A percentile compares a stretch with the other conserved stretches of the same genome.
Evolutionary conservation across 1,284 basidiomycete genomes (phyloP).

Genomic region (Ustilago bromivora): DNA sequence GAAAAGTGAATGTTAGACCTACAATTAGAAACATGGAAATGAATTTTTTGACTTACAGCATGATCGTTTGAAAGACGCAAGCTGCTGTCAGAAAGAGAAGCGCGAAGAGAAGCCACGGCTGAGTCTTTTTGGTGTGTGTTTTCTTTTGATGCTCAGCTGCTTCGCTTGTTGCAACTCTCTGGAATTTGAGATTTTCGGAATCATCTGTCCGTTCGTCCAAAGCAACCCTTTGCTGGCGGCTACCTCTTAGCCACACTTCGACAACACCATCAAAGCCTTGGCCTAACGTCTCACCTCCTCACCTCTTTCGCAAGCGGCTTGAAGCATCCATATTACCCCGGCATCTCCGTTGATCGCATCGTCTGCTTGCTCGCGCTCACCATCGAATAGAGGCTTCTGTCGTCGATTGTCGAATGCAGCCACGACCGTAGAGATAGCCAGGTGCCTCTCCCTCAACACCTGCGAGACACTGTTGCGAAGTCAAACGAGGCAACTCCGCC

Average conservation of each 20-base stretch:
- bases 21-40: background rate
- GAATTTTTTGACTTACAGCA: background rate
- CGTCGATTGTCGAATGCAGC: background rate
- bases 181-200: conserved; percentile 6
- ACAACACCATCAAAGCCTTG: background rate
- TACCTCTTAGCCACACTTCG: background rate
- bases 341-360: background rate
- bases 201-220: background rate
- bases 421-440: background rate
- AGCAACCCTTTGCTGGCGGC: background rate
- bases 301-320: background rate
- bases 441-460: background rate
- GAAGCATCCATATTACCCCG: background rate
- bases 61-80: background rate
- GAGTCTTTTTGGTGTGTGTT: background rate
- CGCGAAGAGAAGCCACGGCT: conserved; percentile 1
- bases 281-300: background rate
- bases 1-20: background rate
- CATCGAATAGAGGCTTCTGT: background rate
- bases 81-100: background rate
- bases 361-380: background rate
- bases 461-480: background rate
- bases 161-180: background rate
- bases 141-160: background rate
- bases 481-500: background rate